Evolutionary conservation across 805 yeast genomes (phyloP).

Genomic region (Nematodospora valgi): DNA sequence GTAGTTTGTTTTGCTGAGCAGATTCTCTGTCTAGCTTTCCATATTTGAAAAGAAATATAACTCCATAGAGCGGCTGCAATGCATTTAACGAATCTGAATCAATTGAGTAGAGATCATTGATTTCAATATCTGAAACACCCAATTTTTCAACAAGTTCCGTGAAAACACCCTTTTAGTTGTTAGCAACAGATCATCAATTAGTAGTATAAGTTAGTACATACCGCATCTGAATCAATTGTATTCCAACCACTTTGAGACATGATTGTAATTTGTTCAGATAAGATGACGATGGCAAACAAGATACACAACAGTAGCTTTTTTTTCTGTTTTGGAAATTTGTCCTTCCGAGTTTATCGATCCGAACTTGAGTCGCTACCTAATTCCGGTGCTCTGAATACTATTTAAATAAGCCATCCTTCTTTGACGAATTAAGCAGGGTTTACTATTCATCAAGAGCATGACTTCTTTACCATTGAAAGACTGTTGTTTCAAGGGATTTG

Average conservation of each 20-base stretch:
- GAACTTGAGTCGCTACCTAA: no score
- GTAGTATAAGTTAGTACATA: no score
- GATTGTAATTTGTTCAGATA: no score
- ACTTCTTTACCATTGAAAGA: conserved; percentile 13
- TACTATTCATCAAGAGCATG: no score
- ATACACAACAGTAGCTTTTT: no score
- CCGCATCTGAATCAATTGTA: conserved; percentile 65
- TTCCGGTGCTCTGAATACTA: no score
- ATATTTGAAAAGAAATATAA: conserved; percentile 61
- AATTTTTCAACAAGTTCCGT: conserved; percentile 58
- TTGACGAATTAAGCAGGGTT: no score
- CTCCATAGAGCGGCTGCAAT: conserved; percentile 50
- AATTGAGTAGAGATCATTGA: conserved; percentile 55
- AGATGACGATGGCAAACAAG: no score
- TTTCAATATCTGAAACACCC: conserved; percentile 50
- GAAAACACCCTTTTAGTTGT: conserved; percentile 47
- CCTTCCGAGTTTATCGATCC: no score
- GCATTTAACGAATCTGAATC: conserved; percentile 40
- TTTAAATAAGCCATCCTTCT: no score
- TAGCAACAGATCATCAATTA: no score
- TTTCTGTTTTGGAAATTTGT: no score
- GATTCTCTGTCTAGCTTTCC: conserved; percentile 34
- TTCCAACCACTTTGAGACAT: conserved; percentile 44
- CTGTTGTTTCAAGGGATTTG: conserved; percentile 41
- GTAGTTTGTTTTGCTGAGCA: conserved; percentile 31